Evolutionary conservation across 495 filamentous ascomycete genomes (phyloP), one percentile per base, ranked within the genome.

Genomic region (Chlorociboria aeruginascens): DNA sequence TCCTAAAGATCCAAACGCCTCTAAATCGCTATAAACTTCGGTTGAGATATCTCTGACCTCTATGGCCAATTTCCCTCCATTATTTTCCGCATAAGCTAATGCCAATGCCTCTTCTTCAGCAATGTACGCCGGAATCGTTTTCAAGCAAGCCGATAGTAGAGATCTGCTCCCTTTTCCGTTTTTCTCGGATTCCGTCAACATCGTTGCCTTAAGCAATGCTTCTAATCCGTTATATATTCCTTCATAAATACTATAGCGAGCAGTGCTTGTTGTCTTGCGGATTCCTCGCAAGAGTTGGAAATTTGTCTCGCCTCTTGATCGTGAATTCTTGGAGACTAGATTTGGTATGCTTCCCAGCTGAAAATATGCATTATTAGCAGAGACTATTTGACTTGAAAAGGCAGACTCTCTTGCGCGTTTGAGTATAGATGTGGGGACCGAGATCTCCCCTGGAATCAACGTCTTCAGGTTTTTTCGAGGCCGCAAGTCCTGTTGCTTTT

Each of bases 1-100:
- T 3, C 66, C 65, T 36, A 62, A 62, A 8, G 73, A 66, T 42
- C 79, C 81, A 20, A 78, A 62, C 0, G 66, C 56, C 53, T 88
- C 83, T 30, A 89, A 58, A 44, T 87, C 79, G 31, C 72, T 74
- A 55, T 86, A 87, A 37, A 86, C 72, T 8, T 72, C 60, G 3
- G 65, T 63, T 1, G 70, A 66, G 6, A 66, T 57, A 31, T 68
- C 54, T 32, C 64, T 56, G 3, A 49, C 59, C 32, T 66, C 53
- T 8, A 71, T 52, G 0, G 62, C 62, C 11, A 66, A 65, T 30
- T 66, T 61, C 6, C 59, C 65, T 6, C 66, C 69, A 12, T 74
- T 74, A 37, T 66, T 52, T 38, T 79, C 68, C 17, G 76, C 67
- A 14, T 78, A 60, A n/a, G 61, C 50, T 33, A 57, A 55, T 53